Evolutionary conservation across 1,284 basidiomycete species (phyloP).

Genomic region (Ceratobasidium sp.): DNA sequence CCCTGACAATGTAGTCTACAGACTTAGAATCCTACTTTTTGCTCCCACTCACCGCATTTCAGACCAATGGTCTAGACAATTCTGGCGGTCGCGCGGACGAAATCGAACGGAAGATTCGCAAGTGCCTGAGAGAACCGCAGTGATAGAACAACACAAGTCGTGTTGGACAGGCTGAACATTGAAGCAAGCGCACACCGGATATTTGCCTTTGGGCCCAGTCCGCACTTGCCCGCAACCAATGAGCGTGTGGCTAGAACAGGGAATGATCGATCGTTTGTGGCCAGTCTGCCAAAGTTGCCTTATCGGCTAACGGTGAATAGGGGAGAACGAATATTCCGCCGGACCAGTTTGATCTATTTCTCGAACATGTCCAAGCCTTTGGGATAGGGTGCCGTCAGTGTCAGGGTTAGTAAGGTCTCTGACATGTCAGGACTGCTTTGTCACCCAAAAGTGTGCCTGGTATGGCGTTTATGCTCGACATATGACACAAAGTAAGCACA

Average conservation of each 20-base stretch:
- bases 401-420: too few relatives aligned
- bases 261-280: constrained; percentile 11
- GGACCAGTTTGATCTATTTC: constrained; percentile 1
- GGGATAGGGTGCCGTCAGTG: too few relatives aligned
- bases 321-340: constrained; percentile 8
- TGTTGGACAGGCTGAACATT: constrained; percentile 14
- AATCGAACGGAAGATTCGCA: not conserved
- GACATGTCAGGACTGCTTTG: too few relatives aligned
- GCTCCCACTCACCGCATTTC: not conserved
- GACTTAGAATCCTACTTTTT: not conserved
- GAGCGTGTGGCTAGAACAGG: not conserved
- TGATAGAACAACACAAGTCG: not conserved
- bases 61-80: not conserved
- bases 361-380: constrained; percentile 6
- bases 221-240: not conserved
- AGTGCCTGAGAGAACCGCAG: constrained; percentile 9
- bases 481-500: too few relatives aligned
- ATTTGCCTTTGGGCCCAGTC: not conserved
- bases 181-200: constrained; percentile 12
- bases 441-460: too few relatives aligned
- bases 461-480: too few relatives aligned
- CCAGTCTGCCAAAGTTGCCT: not conserved
- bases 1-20: not conserved
- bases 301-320: not conserved
- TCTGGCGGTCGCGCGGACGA: not conserved